phyloP scores from a whole-genome alignment of 2,329 filamentous ascomycete species.

The Passalora sequoiae region DNA sequence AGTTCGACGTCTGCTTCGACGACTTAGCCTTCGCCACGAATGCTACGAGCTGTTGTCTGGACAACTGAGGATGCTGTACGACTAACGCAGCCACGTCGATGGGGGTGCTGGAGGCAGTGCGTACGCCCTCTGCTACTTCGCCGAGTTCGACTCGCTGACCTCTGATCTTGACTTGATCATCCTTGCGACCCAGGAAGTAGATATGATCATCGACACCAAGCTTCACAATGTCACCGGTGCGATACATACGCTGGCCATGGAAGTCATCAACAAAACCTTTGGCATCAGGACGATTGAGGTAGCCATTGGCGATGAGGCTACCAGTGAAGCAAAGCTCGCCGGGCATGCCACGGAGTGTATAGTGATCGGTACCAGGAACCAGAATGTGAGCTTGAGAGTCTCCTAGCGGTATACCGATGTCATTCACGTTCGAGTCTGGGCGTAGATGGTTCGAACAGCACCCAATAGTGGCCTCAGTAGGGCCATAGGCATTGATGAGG shows the following conservation, averaged over 20 bases:
- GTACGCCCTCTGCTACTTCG: conserved; percentile 19
- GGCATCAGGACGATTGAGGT: conserved; percentile 17
- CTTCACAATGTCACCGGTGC: conserved; percentile 23
- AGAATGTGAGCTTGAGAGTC: conserved; percentile 17
- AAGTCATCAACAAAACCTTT: conserved; percentile 14
- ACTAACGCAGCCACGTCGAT: conserved; percentile 14
- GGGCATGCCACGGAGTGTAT: conserved; percentile 14
- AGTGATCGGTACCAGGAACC: conserved; percentile 11
- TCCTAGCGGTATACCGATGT: conserved; percentile 14
- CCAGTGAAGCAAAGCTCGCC: conserved; percentile 20
- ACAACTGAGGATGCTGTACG: conserved; percentile 14
- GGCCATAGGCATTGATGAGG: conserved; percentile 21
- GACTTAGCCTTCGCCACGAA: conserved; percentile 7
- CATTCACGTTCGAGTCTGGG: conserved; percentile 11
- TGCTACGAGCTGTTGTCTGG: conserved; percentile 13
- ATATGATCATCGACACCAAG: conserved; percentile 19
- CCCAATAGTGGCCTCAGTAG: conserved; percentile 18
- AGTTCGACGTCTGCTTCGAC: conserved; percentile 5
- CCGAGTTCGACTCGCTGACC: conserved; percentile 25
- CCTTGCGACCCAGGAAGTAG: conserved; percentile 21
- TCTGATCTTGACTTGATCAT: conserved; percentile 22
- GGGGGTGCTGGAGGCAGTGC: conserved; percentile 6
- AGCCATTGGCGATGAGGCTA: conserved; percentile 18
- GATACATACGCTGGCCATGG: conserved; percentile 13
- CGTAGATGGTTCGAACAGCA: conserved; percentile 8